Evolutionary conservation across 2,329 filamentous ascomycete species (phyloP), one percentile per base, ranked within the genome.

Genomic region (Pseudogymnoascus sp.): DNA sequence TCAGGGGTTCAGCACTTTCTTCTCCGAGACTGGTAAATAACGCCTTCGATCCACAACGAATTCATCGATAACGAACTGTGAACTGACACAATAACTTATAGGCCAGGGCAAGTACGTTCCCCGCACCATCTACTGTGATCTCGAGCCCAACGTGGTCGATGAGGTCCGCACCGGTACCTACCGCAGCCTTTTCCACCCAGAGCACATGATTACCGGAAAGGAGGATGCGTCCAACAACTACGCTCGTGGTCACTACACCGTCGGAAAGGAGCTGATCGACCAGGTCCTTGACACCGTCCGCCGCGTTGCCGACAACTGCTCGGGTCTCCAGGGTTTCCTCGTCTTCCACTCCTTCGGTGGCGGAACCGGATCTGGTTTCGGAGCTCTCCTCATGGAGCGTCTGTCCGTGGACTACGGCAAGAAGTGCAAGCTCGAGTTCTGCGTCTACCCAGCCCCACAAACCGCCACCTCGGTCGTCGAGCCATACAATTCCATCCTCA

Each of bases 151-250:
- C 75, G 94, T 97, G 74, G 88, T 99, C 82, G 94, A 99, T 75
- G 94, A 97, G 83, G 94, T 97, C 81, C 92, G 94, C 82, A 97
- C 92, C 72, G 94, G 94, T 75, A 80, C 91, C 77, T 99, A 97
- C 87, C 90, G 93, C 74, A 89, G 85, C 76, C 89, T 99, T 69
- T 97, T 97, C 87, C 94, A 97, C 83, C 94, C 94, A 65, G 94
- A 97, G 82, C 90, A 95, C 82, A 96, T 99, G 93, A 97, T 99
- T 80, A 96, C 91, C 69, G 94, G 94, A 81, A 97, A 97, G 88
- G 94, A 97, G 85, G 94, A 97, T 87, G 94, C 94, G 70, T 97
- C 93, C 71, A 99, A 99, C 90, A 99, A 99, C 88, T 97, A 97
- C 76, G 94, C 94, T 72, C 93, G 94, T 85, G 94, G 94, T 71